Conservation (phyloP, 352 stramenopile genomes). For the Bremia lactucae region DNA sequence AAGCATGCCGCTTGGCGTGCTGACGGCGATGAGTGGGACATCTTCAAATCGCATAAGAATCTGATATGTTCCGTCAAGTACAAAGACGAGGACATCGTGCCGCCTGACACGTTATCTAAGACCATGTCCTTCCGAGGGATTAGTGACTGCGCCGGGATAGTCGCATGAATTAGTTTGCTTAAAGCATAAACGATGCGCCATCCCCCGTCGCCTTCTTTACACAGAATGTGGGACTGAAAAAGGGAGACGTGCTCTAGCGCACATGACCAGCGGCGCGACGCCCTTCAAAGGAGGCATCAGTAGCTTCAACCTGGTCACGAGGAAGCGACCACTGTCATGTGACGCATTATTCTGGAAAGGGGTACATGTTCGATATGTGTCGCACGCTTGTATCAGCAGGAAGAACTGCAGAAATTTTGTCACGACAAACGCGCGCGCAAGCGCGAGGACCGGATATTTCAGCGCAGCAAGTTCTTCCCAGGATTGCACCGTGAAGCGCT, state of each 20-base stretch:
- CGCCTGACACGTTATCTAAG: neutral
- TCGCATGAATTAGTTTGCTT: neutral
- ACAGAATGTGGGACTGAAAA: neutral
- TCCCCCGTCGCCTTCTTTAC: neutral
- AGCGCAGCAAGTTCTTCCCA: neutral
- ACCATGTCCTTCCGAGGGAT: neutral
- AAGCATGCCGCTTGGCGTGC: neutral
- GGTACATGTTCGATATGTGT: conserved; percentile 6
- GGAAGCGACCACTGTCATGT: neutral
- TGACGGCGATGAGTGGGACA: neutral
- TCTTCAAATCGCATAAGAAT: neutral
- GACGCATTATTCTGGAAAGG: conserved; percentile 3
- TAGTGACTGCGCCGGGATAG: neutral
- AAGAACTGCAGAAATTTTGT: conserved; percentile 9
- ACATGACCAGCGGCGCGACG: neutral
- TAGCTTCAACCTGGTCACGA: neutral
- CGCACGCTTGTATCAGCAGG: neutral
- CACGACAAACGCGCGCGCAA: conserved; percentile 8
- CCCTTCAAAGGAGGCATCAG: neutral
- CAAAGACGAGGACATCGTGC: neutral
- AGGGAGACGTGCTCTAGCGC: neutral
- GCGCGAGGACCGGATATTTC: conserved; percentile 2
- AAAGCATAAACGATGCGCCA: neutral
- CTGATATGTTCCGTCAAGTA: neutral
- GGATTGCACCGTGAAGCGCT: neutral